These are phyloP conservation scores for Beauveria asiatica DNA, from an alignment of 2,329 filamentous ascomycete genomes.

Conservation along the genomic window DNA sequence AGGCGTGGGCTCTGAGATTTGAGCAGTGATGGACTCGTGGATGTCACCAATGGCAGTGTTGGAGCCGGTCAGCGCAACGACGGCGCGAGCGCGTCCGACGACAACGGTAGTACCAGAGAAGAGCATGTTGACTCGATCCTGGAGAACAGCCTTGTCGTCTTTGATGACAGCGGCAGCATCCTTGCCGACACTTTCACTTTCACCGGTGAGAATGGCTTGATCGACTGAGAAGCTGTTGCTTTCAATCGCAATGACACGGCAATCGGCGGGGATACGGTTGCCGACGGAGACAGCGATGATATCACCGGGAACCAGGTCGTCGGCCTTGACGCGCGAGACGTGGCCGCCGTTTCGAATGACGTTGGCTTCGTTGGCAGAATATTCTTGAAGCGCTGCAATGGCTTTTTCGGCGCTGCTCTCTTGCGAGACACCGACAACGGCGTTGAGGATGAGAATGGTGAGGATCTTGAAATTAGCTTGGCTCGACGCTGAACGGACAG, in stretches of 20 bases:
- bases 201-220: conserved; percentile 93
- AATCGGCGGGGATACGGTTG: conserved; percentile 91
- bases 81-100: conserved; percentile 80
- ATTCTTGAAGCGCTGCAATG: conserved; percentile 95
- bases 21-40: conserved; percentile 94
- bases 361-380: conserved; percentile 96
- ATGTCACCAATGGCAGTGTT: conserved; percentile 97
- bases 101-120: conserved; percentile 98
- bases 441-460: conserved; percentile 92
- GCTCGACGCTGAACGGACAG: not conserved
- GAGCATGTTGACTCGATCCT: conserved; percentile 95
- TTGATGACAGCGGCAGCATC: conserved; percentile 57
- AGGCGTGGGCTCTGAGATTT: conserved; percentile 95
- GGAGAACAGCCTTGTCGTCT: conserved; percentile 82
- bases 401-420: conserved; percentile 98
- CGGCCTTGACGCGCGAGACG: conserved; percentile 80
- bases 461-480: conserved; percentile 58
- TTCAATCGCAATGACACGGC: conserved; percentile 78
- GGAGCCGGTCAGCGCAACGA: conserved; percentile 83
- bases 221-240: conserved; percentile 97
- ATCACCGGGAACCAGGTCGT: conserved; percentile 92
- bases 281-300: conserved; percentile 82
- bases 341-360: conserved; percentile 74
- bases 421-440: conserved; percentile 94
- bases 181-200: conserved; percentile 95